phyloP scores from a whole-genome alignment of 257 asterid genomes.

The Nicotiana tabacum region DNA sequence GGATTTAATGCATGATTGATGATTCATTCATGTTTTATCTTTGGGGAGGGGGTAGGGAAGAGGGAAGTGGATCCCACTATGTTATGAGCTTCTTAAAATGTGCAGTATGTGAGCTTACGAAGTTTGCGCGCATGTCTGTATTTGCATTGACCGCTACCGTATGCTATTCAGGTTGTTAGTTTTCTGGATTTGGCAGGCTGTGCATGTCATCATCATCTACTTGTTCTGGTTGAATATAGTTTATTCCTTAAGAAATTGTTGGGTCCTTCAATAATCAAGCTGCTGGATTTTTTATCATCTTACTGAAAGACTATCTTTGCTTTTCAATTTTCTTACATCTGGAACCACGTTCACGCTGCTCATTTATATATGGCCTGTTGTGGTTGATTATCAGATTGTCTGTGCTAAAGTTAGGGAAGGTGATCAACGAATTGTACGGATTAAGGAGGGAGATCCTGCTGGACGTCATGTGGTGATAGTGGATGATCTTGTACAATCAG shows the following conservation, averaged over 20 bases:
- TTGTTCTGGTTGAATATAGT: background rate
- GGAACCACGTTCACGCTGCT: background rate
- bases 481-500: conserved; percentile 98
- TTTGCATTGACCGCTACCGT: background rate
- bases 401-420: conserved; percentile 99
- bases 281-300: background rate
- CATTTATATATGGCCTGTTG: conserved; percentile 14
- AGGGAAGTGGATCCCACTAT: background rate
- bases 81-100: background rate
- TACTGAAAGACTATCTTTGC: background rate
- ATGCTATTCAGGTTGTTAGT: background rate
- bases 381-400: conserved; percentile 50
- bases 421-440: conserved; percentile 73
- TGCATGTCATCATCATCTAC: background rate
- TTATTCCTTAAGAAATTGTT: background rate
- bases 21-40: background rate
- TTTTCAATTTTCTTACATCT: background rate
- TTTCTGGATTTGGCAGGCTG: background rate
- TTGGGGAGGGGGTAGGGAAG: background rate
- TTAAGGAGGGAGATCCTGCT: conserved; percentile 89
- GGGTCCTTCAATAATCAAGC: background rate
- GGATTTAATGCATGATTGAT: background rate
- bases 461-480: conserved; percentile 97
- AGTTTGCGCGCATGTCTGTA: background rate
- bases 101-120: background rate